Evolutionary conservation across 176 grass and related monocot species (phyloP), one percentile per base, ranked within the genome.

Genomic region (Musa itinerans): DNA sequence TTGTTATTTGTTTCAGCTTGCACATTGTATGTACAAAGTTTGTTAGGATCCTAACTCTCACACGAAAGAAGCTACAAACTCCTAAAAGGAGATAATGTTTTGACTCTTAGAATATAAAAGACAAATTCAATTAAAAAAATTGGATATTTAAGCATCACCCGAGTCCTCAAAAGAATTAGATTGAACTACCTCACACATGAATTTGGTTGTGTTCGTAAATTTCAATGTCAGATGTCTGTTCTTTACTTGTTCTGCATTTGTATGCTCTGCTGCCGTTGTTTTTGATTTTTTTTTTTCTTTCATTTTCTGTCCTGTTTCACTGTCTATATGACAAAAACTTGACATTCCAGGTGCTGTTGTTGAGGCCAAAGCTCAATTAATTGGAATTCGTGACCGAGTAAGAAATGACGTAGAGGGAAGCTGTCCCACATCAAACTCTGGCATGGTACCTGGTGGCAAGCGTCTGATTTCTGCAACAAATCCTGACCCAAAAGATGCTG

Each of bases 401-500:
- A 99, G 80, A 78, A 86, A 78, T 81, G 90, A 89, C 12, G 80
- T 83, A 57, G 82, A 73, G 23, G 72, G 81, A 34, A 58, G 77
- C 57, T 50, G 19, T 68, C 76, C 71, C 2, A 24, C 84, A 71
- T 74, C 84, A 22, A 76, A 52, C 69, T 72, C 76, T 34, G 72
- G 73, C 43, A 52, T 63, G n/a, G 52, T 19, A 69, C 56, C 90
- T 69, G 84, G 75, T 71, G 78, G 78, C 74, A 99, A 94, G 78
- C 78, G 82, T 71, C 77, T 84, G 63, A 86, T 99, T 50, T 84
- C 88, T 52, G 90, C 90, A 21, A 76, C 95, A 54, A 98, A 94
- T 85, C 95, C 88, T 54, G 88, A 91, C 11, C 86, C 86, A 34
- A 86, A 94, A 83, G 95, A 99, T 79, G 95, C 90, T 80, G 84